Conservation (phyloP, 1,139 yeast genomes). For the Suhomyces taliae region DNA sequence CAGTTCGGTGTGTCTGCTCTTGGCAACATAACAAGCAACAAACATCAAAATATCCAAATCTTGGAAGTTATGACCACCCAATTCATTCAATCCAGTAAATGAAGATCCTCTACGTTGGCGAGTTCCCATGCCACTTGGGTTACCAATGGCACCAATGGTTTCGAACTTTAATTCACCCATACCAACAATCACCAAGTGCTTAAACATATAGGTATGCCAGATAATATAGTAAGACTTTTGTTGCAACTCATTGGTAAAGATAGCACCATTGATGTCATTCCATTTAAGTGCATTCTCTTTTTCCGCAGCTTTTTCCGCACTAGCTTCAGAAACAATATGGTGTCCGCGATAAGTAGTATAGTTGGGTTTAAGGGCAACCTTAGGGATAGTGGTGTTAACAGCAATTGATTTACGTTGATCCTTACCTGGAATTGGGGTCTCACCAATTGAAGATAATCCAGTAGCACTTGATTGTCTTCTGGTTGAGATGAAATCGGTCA, state of each 20-base stretch:
- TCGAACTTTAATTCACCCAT: slow-evolving; percentile 41
- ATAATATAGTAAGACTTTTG: slow-evolving; percentile 37
- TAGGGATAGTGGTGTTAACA: slow-evolving; percentile 26
- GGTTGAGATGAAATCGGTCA: slow-evolving; percentile 27
- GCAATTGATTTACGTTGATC: slow-evolving; percentile 23
- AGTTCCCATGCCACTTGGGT: slow-evolving; percentile 18
- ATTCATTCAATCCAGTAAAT: slow-evolving; percentile 39
- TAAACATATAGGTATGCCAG: slow-evolving; percentile 30
- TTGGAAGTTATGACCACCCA: slow-evolving; percentile 45
- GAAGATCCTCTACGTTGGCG: slow-evolving; percentile 34
- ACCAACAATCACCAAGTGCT: slow-evolving; percentile 27
- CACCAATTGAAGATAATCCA: slow-evolving; percentile 23
- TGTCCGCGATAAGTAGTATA: slow-evolving; percentile 14
- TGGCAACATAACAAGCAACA: slow-evolving; percentile 33
- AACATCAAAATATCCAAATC: slow-evolving; percentile 40
- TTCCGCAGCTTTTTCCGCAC: slow-evolving; percentile 5
- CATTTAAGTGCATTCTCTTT: slow-evolving; percentile 11
- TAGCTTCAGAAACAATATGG: slow-evolving; percentile 2
- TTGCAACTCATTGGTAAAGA: slow-evolving; percentile 42
- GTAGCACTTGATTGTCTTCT: slow-evolving; percentile 23
- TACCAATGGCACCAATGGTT: slow-evolving; percentile 19
- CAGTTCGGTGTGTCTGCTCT: slow-evolving; percentile 19
- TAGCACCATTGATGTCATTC: slow-evolving; percentile 37
- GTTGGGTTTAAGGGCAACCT: slow-evolving; percentile 37
- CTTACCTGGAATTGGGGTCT: background rate